These are phyloP conservation scores for Blastobotrys parvus DNA, from an alignment of 805 yeast genomes.

Conservation along the genomic window DNA sequence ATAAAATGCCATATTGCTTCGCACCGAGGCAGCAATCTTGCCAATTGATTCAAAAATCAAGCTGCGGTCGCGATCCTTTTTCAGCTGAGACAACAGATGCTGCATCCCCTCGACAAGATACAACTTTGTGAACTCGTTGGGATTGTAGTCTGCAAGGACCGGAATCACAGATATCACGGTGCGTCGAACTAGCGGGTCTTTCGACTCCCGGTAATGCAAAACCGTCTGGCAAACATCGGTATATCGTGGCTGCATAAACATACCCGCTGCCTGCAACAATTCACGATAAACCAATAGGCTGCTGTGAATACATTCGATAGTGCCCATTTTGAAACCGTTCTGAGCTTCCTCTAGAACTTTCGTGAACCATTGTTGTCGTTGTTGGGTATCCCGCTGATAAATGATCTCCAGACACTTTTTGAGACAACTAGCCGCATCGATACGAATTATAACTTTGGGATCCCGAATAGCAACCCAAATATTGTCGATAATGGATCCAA, in stretches of 20 bases:
- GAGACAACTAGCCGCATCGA: constrained; percentile 76
- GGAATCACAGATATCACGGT: constrained; percentile 85
- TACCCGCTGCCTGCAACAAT: constrained; percentile 61
- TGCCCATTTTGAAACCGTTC: constrained; percentile 41
- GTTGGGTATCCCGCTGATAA: constrained; percentile 63
- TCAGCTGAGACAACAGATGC: constrained; percentile 69
- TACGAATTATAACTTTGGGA: constrained; percentile 60
- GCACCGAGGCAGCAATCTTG: constrained; percentile 66
- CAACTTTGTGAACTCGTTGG: constrained; percentile 64
- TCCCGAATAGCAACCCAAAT: constrained; percentile 87
- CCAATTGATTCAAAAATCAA: constrained; percentile 78
- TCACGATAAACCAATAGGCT: constrained; percentile 76
- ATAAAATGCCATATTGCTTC: constrained; percentile 78
- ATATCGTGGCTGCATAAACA: constrained; percentile 61
- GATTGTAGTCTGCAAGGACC: constrained; percentile 67
- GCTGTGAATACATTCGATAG: constrained; percentile 77
- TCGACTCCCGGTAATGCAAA: constrained; percentile 66
- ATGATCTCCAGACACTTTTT: constrained; percentile 72
- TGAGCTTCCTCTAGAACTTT: constrained; percentile 62
- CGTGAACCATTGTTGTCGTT: constrained; percentile 69
- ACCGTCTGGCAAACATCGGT: constrained; percentile 72
- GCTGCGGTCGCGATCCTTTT: constrained; percentile 66
- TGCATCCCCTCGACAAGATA: constrained; percentile 74
- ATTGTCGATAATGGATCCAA: constrained; percentile 68
- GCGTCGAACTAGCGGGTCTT: constrained; percentile 63